Conservation (phyloP, 768 basidiomycete genomes). For the Macrocybe gigantea region DNA sequence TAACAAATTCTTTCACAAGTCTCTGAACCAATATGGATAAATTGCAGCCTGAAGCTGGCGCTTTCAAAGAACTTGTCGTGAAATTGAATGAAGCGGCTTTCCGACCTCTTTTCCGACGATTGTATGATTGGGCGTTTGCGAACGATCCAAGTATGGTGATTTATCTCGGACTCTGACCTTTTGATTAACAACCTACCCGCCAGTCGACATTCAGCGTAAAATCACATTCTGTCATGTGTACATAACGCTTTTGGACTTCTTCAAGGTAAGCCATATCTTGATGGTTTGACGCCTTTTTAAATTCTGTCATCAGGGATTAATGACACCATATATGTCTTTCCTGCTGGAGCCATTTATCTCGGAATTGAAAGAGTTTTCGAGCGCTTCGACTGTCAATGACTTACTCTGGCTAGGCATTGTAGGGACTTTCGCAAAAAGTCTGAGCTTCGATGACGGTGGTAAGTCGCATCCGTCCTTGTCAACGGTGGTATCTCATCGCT, state of each 20-base stretch:
- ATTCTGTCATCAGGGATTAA: conserved; percentile 49
- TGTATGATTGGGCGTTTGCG: conserved; percentile 94
- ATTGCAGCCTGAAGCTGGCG: conserved; percentile 47
- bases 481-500: neutral
- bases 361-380: conserved; percentile 45
- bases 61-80: conserved; percentile 85
- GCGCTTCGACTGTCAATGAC: conserved; percentile 24
- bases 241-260: conserved; percentile 70
- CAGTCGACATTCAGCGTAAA: conserved; percentile 41
- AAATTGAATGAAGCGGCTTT: conserved; percentile 92
- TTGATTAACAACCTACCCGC: conserved; percentile 1
- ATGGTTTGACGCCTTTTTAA: neutral
- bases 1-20: neutral
- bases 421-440: conserved; percentile 57
- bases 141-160: conserved; percentile 37
- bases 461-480: conserved; percentile 18
- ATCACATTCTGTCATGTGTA: conserved; percentile 75
- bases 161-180: neutral
- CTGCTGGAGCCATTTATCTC: conserved; percentile 63
- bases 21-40: neutral
- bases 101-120: conserved; percentile 82
- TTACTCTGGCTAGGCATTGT: conserved; percentile 63
- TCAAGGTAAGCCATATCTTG: conserved; percentile 56
- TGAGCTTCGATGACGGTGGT: conserved; percentile 81
- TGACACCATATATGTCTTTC: conserved; percentile 88